These are phyloP conservation scores for Saccharomycopsis sp. DNA, from an alignment of 805 yeast genomes.

Conservation along the genomic window DNA sequence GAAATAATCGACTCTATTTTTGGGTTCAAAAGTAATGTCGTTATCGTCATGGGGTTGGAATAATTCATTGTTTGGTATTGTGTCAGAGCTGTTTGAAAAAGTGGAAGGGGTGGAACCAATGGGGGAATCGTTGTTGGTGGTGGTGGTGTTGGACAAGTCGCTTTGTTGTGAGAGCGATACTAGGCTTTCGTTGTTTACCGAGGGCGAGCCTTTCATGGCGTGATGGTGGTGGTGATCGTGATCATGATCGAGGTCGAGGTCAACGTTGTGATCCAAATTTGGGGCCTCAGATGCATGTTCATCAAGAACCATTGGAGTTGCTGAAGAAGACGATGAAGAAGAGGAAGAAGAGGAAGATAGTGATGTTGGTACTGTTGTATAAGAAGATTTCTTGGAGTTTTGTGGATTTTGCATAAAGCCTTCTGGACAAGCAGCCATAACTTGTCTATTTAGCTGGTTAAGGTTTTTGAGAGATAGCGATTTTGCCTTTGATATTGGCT, in stretches of 20 bases:
- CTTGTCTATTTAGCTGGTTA: constrained; percentile 6
- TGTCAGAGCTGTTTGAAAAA: constrained; percentile 25
- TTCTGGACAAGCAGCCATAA: too few relatives aligned
- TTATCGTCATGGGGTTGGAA: constrained; percentile 71
- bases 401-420: too few relatives aligned
- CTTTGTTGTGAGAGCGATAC: neutral
- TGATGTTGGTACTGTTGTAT: too few relatives aligned
- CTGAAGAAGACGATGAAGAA: too few relatives aligned
- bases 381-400: neutral
- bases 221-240: constrained; percentile 23
- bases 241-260: constrained; percentile 4
- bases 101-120: constrained; percentile 21
- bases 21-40: constrained; percentile 71
- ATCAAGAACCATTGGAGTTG: too few relatives aligned
- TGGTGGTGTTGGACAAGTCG: constrained; percentile 1
- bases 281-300: constrained; percentile 21
- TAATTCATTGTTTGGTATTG: too few relatives aligned
- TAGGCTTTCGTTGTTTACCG: constrained; percentile 17
- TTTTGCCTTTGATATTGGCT: too few relatives aligned
- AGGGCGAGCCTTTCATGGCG: constrained; percentile 21
- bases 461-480: constrained; percentile 10
- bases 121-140: too few relatives aligned
- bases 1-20: constrained; percentile 86
- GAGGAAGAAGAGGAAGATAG: too few relatives aligned
- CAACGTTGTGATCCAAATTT: constrained; percentile 13